Evolutionary conservation across 495 filamentous ascomycete genomes (phyloP).

Genomic region (Talaromyces liani): DNA sequence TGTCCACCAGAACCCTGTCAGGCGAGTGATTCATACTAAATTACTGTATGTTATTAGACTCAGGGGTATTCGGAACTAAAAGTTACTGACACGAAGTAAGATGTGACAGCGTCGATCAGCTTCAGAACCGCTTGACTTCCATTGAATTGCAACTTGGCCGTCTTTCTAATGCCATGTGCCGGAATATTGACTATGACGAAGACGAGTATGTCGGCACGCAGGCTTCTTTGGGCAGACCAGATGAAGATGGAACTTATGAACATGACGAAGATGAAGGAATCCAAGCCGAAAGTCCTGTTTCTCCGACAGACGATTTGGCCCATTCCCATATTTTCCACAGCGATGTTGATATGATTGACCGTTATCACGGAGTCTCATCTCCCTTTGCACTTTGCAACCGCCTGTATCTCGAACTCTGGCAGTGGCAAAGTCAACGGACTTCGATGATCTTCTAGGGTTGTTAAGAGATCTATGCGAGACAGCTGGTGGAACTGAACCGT

Average conservation of each 20-base stretch:
- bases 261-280: not conserved
- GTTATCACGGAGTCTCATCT: not conserved
- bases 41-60: not conserved
- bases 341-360: not conserved
- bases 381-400: constrained; percentile 1
- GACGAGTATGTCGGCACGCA: not conserved
- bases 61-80: too few species aligned
- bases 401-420: not conserved
- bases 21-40: constrained; percentile 1
- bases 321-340: not conserved
- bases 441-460: not conserved
- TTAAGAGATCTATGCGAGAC: not conserved
- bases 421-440: not conserved
- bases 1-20: not conserved
- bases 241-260: not conserved
- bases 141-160: not conserved
- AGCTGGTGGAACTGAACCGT: not conserved
- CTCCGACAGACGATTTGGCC: not conserved
- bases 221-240: not conserved
- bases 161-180: not conserved
- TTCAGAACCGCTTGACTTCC: not conserved
- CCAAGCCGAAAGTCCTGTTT: not conserved
- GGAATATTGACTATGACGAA: not conserved
- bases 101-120: not conserved
- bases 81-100: not conserved